Evolutionary conservation across 352 stramenopile species (phyloP).

Genomic region (Phytophthora fragariaefolia): DNA sequence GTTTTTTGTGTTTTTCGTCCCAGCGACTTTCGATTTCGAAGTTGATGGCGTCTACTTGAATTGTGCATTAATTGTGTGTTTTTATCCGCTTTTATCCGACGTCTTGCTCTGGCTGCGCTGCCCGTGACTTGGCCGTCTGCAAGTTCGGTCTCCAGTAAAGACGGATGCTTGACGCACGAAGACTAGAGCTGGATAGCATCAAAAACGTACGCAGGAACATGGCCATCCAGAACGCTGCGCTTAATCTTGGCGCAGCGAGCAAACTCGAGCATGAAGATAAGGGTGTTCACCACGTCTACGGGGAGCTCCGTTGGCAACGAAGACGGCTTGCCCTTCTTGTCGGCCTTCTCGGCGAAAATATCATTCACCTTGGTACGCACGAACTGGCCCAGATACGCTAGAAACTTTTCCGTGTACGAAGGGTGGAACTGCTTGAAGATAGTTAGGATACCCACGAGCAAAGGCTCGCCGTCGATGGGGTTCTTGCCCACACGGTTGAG

Average conservation of each 20-base stretch:
- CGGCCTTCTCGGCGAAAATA: constrained; percentile 61
- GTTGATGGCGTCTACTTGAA: constrained; percentile 15
- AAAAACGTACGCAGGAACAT: constrained; percentile 91
- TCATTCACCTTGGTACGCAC: constrained; percentile 91
- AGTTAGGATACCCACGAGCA: constrained; percentile 92
- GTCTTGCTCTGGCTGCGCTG: constrained; percentile 13
- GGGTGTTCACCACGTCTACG: constrained; percentile 84
- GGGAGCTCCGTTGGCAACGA: constrained; percentile 60
- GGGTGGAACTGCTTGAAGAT: constrained; percentile 96
- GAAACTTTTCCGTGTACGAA: constrained; percentile 93
- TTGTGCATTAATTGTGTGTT: constrained; percentile 16
- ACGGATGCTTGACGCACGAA: constrained; percentile 7
- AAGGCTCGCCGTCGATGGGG: constrained; percentile 91
- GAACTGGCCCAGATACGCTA: constrained; percentile 94
- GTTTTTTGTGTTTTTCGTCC: no score
- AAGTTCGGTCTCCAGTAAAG: constrained; percentile 5
- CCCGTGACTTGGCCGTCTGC: constrained; percentile 8
- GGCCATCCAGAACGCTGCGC: constrained; percentile 78
- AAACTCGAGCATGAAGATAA: constrained; percentile 92
- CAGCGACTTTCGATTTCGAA: neutral
- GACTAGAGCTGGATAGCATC: constrained; percentile 83
- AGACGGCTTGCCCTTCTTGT: constrained; percentile 57
- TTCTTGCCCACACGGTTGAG: constrained; percentile 91
- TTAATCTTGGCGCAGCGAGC: constrained; percentile 86
- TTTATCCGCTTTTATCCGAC: no score